These are phyloP conservation scores for Melastoma candidum DNA, from an alignment of 441 rosid species.

Conservation along the genomic window DNA sequence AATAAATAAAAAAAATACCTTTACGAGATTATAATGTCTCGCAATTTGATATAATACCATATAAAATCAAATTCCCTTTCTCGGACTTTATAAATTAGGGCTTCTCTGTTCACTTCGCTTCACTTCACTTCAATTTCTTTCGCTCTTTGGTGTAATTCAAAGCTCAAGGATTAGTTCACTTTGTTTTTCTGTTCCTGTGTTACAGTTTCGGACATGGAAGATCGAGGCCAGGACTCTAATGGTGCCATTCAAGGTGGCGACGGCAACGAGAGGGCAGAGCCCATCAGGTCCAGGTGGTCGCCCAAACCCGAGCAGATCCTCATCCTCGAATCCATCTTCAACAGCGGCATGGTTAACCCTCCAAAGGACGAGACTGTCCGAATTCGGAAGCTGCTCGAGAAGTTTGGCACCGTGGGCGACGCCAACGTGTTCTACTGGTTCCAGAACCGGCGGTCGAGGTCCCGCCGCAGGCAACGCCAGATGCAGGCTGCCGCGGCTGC, in stretches of 20 bases:
- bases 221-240: conserved; percentile 35
- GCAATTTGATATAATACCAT: no score
- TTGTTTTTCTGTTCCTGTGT: neutral
- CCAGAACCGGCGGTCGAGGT: conserved; percentile 88
- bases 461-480: conserved; percentile 93
- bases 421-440: conserved; percentile 99
- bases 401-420: conserved; percentile 85
- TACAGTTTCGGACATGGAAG: conserved; percentile 38
- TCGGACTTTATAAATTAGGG: no score
- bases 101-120: no score
- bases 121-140: no score
- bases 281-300: conserved; percentile 90
- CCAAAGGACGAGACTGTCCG: conserved; percentile 92
- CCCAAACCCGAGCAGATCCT: conserved; percentile 97
- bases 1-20: no score
- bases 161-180: no score
- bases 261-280: conserved; percentile 35
- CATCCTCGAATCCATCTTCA: conserved; percentile 97
- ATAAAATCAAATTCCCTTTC: no score
- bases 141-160: no score
- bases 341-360: conserved; percentile 97
- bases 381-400: conserved; percentile 79
- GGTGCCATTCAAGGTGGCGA: conserved; percentile 31
- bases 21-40: no score
- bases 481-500: conserved; percentile 41